Conservation (phyloP, 257 asterid species). For the Petrea volubilis region DNA sequence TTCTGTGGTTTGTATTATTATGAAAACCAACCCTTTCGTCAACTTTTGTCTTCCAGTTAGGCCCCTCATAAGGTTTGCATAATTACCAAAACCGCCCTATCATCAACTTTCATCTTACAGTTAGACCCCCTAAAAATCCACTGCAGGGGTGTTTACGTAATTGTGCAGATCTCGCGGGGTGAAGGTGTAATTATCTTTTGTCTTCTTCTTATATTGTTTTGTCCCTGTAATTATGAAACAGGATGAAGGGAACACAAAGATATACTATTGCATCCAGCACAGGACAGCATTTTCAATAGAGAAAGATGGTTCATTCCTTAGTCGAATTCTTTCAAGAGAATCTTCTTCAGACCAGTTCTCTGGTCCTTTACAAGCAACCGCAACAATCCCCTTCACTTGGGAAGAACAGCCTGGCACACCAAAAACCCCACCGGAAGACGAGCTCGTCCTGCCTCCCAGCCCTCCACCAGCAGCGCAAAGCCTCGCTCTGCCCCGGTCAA, state of each 20-base stretch:
- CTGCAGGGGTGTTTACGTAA: no score
- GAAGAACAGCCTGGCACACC: constrained; percentile 52
- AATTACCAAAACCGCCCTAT: no score
- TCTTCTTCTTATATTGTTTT: not conserved
- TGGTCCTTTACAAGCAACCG: constrained; percentile 25
- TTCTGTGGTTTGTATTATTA: no score
- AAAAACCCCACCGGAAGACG: constrained; percentile 27
- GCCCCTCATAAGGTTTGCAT: no score
- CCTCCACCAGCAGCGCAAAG: constrained; percentile 52
- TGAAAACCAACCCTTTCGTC: no score
- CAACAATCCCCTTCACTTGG: constrained; percentile 43
- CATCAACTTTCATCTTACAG: no score
- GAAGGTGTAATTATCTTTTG: no score
- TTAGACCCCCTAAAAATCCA: no score
- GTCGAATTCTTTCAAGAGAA: constrained; percentile 41
- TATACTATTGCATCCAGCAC: constrained; percentile 50
- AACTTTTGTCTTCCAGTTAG: no score
- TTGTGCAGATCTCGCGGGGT: no score
- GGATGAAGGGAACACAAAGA: constrained; percentile 52
- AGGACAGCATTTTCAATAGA: constrained; percentile 47
- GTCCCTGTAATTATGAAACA: constrained; percentile 19
- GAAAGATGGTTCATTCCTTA: constrained; percentile 35
- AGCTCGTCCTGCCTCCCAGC: constrained; percentile 43
- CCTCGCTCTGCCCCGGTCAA: constrained; percentile 26
- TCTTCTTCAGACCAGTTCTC: constrained; percentile 47